Evolutionary conservation across 345 rosid species (phyloP), one percentile per base, ranked within the genome.

Genomic region (Bretschneidera sinensis): DNA sequence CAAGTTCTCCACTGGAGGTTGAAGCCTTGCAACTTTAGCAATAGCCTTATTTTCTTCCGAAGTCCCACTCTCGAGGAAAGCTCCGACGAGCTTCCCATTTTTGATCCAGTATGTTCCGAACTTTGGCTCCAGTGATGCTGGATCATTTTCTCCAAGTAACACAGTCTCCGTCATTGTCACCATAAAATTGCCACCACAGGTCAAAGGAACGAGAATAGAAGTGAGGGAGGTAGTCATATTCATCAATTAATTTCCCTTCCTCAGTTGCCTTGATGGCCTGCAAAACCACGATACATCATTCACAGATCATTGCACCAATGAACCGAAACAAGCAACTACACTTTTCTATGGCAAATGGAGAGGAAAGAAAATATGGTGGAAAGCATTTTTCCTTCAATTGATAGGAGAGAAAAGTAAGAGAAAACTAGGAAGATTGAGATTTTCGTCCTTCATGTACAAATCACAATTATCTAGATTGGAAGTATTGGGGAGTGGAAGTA

Each of bases 181-280:
- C 98, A 4, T 92, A 92, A 84, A 92, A 92, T 51, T 92, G 98
- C 98, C 98, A 92, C 17, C 97, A 84, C 24, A 92, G 96, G 60
- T 81, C n/a, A n/a, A n/a, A n/a, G n/a, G n/a, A n/a, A n/a, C n/a
- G n/a, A n/a, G n/a, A n/a, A n/a, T n/a, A n/a, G n/a, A n/a, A n/a
- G n/a, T n/a, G n/a, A n/a, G n/a, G n/a, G n/a, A n/a, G n/a, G n/a
- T n/a, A n/a, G n/a, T 92, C 89, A 24, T 89, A 92, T 23, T 77
- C 98, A 0, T 83, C 80, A 18, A 85, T 55, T 18, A 81, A 57
- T 25, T 71, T 84, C 9, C 89, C 92, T 48, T 79, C 82, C 62
- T 89, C 94, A 2, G 70, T 74, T 16, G 91, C 87, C 69, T 69
- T 85, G 31, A 92, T 88, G 24, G 95, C 85, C 96, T 87, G 62